A percentile compares a stretch with the other conserved stretches of the same genome.
Evolutionary conservation across 2,329 filamentous ascomycete genomes (phyloP).

Genomic region (Fusarium paranaense): DNA sequence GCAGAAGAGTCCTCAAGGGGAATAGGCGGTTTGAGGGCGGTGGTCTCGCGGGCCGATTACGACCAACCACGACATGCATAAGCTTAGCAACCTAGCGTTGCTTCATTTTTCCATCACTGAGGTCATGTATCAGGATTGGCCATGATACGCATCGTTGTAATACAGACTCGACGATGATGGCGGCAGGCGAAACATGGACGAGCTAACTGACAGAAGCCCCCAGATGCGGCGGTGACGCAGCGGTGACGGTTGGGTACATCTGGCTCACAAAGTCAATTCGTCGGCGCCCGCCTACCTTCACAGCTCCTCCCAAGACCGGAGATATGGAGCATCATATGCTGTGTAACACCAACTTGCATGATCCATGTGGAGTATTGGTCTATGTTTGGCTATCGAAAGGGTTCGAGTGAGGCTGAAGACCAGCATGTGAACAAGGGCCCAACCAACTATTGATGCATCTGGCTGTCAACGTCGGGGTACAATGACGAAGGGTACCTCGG

Average conservation of each 20-base stretch:
- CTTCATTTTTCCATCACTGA: neutral
- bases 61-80: constrained; percentile 11
- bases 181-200: constrained; percentile 1
- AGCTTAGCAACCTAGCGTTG: neutral
- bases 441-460: constrained; percentile 33
- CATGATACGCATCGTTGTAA: constrained; percentile 10
- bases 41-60: constrained; percentile 27
- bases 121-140: constrained; percentile 12
- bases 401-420: constrained; percentile 24
- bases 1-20: constrained; percentile 20
- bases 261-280: constrained; percentile 22
- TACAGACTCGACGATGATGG: neutral
- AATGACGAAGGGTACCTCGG: constrained; percentile 7
- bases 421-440: constrained; percentile 25
- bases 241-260: constrained; percentile 8
- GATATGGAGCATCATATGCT: neutral
- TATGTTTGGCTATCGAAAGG: neutral
- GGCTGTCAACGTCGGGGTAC: constrained; percentile 13
- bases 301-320: neutral
- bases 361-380: constrained; percentile 13
- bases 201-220: constrained; percentile 6
- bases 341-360: constrained; percentile 22
- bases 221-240: constrained; percentile 11
- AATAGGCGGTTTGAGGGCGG: constrained; percentile 1
- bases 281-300: constrained; percentile 2